Conservation (phyloP, 192 early-diverging fungal species). For the Diversispora epigaea region DNA sequence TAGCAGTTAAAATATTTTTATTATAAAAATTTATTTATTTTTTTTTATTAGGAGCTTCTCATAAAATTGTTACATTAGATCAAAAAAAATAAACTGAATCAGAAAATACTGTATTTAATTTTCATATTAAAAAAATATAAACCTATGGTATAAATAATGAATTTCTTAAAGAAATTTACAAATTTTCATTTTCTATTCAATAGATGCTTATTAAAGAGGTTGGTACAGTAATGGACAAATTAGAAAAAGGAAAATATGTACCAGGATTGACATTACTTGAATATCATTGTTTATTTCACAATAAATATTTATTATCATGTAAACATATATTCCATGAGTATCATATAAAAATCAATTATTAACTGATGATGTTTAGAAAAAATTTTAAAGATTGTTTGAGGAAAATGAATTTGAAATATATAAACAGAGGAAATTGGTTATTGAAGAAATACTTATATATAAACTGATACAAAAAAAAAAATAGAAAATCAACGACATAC, state of each 20-base stretch:
- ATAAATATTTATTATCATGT: neutral
- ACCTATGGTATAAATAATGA: neutral
- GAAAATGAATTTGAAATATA: no score
- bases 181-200: neutral
- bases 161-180: neutral
- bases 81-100: neutral
- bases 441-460: neutral
- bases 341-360: neutral
- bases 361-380: no score
- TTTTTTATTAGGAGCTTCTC: neutral
- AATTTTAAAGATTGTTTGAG: no score
- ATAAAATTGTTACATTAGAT: neutral
- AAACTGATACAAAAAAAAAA: neutral
- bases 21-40: neutral
- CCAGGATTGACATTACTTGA: constrained; percentile 4
- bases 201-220: neutral
- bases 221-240: neutral
- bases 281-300: constrained; percentile 1
- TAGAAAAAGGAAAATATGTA: neutral
- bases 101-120: neutral
- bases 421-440: neutral
- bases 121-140: constrained; percentile 14
- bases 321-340: constrained; percentile 10
- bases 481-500: neutral
- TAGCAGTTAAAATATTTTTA: neutral